Percentiles rank a stretch among this genome's conserved stretches.
These are phyloP conservation scores for Leucogyrophana mollusca DNA, from an alignment of 768 basidiomycete genomes.

Conservation along the genomic window DNA sequence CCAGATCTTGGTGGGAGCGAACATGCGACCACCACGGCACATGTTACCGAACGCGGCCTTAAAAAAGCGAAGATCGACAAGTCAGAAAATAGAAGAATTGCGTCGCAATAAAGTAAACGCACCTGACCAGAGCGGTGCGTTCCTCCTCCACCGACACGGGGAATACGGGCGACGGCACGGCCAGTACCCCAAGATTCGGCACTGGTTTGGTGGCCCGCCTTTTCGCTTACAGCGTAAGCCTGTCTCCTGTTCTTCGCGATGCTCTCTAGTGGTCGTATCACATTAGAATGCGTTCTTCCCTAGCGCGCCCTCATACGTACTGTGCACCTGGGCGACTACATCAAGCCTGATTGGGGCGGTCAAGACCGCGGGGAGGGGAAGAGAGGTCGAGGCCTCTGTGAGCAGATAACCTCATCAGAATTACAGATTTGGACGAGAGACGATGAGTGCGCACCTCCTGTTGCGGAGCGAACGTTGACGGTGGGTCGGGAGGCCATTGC, in stretches of 20 bases:
- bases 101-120: neutral
- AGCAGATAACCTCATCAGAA: constrained; percentile 8
- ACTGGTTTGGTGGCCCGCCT: constrained; percentile 98
- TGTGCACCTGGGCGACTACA: constrained; percentile 98
- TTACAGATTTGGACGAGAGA: neutral
- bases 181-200: constrained; percentile 99
- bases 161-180: constrained; percentile 99
- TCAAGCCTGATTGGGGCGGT: constrained; percentile 98
- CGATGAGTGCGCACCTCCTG: constrained; percentile 57
- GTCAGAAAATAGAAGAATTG: neutral
- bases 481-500: constrained; percentile 92
- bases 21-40: constrained; percentile 99
- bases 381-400: constrained; percentile 80
- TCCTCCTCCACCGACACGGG: constrained; percentile 98
- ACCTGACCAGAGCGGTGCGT: constrained; percentile 98
- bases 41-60: constrained; percentile 99
- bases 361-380: constrained; percentile 93
- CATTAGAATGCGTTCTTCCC: neutral
- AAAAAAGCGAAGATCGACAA: constrained; percentile 5
- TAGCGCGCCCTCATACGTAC: constrained; percentile 54
- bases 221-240: constrained; percentile 94
- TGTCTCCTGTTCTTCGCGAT: constrained; percentile 98
- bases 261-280: constrained; percentile 63
- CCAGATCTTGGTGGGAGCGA: constrained; percentile 99
- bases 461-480: constrained; percentile 75